phyloP scores from a whole-genome alignment of 1,139 yeast genomes.

The Yamadazyma aaseri region DNA sequence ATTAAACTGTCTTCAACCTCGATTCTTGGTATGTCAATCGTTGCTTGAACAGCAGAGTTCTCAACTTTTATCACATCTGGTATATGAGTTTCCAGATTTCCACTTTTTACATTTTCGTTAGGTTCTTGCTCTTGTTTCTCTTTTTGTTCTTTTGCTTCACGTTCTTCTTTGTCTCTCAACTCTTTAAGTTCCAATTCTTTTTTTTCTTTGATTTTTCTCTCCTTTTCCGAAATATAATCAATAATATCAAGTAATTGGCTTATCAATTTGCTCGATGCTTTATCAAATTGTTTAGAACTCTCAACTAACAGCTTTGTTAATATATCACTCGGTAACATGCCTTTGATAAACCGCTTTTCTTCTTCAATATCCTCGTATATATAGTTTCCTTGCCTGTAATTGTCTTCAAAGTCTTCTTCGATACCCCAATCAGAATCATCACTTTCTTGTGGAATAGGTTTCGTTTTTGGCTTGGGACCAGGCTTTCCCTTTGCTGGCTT shows the following conservation, averaged over 20 bases:
- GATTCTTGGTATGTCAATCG: constrained; percentile 6
- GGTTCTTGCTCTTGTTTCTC: neutral
- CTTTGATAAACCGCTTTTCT: constrained; percentile 25
- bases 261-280: constrained; percentile 16
- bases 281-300: constrained; percentile 19
- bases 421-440: constrained; percentile 48
- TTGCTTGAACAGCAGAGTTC: too few species aligned
- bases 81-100: neutral
- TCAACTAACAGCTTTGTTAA: constrained; percentile 20
- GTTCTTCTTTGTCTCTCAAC: neutral
- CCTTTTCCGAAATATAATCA: neutral
- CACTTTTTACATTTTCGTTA: neutral
- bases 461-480: constrained; percentile 7
- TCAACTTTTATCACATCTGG: too few species aligned
- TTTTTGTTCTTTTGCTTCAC: neutral
- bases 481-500: constrained; percentile 5
- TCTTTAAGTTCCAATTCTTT: neutral
- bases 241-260: constrained; percentile 3
- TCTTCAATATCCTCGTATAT: constrained; percentile 34
- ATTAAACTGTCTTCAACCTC: constrained; percentile 8
- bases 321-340: constrained; percentile 25
- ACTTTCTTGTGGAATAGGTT: constrained; percentile 3
- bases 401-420: constrained; percentile 27
- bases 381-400: constrained; percentile 31
- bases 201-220: neutral